These are phyloP conservation scores for Escallonia herrerae DNA, from an alignment of 129 eudicot genomes.

Conservation along the genomic window DNA sequence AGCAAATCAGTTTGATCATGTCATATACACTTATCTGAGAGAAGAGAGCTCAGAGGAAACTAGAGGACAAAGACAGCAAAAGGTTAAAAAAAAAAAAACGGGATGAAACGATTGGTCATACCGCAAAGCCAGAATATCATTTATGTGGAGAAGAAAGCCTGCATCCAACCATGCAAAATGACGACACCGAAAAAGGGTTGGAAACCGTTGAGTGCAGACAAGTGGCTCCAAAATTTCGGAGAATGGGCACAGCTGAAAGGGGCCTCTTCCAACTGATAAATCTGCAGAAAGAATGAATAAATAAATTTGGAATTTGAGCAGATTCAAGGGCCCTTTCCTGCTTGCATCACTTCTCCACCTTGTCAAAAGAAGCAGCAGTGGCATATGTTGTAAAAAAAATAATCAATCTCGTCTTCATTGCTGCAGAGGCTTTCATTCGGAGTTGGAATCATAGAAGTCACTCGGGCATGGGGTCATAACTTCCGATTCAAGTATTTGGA, in stretches of 20 bases:
- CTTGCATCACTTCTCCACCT: conserved; percentile 20
- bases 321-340: conserved; percentile 17
- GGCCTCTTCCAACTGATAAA: conserved; percentile 4
- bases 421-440: conserved; percentile 38
- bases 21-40: conserved; percentile 38
- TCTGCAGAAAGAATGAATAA: conserved; percentile 35
- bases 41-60: neutral
- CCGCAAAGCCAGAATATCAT: conserved; percentile 26
- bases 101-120: conserved; percentile 8
- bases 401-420: conserved; percentile 18
- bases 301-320: conserved; percentile 20
- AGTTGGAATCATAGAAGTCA: conserved; percentile 87
- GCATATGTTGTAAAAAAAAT: conserved; percentile 20
- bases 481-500: conserved; percentile 89
- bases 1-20: conserved; percentile 20
- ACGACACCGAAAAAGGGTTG: neutral
- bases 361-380: conserved; percentile 11
- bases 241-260: conserved; percentile 14
- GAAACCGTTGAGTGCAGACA: neutral
- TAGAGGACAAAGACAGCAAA: conserved; percentile 5
- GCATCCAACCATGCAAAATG: conserved; percentile 19
- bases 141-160: conserved; percentile 29
- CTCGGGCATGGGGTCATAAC: conserved; percentile 99
- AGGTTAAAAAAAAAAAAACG: conserved; percentile 10
- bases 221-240: conserved; percentile 14